Conservation (phyloP, 148 eudicot species). For the Mesembryanthemum crystallinum region DNA sequence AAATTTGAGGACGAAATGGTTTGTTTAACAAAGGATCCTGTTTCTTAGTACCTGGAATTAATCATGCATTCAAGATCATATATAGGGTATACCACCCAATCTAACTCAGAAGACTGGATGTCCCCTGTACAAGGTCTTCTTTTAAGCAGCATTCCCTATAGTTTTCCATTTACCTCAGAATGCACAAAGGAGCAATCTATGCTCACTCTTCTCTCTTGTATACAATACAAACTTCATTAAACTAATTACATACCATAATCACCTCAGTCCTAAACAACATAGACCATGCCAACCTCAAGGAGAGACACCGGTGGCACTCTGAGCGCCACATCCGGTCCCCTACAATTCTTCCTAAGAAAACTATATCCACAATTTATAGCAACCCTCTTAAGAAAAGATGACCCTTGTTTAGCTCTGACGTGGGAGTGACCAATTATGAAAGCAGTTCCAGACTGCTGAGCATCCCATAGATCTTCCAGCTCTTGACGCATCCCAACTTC, state of each 20-base stretch:
- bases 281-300: slow-evolving; percentile 94
- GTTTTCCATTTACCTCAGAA: background rate
- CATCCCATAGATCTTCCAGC: slow-evolving; percentile 58
- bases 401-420: slow-evolving; percentile 80
- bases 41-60: too few species aligned
- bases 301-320: slow-evolving; percentile 81
- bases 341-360: slow-evolving; percentile 76
- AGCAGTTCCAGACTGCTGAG: slow-evolving; percentile 78
- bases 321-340: slow-evolving; percentile 78
- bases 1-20: too few species aligned
- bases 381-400: slow-evolving; percentile 61
- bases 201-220: background rate
- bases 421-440: slow-evolving; percentile 86
- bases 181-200: background rate
- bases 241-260: background rate
- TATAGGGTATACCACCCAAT: background rate
- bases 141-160: background rate
- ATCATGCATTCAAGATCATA: background rate
- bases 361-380: slow-evolving; percentile 78
- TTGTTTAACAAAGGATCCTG: too few species aligned
- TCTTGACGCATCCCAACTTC: slow-evolving; percentile 47
- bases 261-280: slow-evolving; percentile 46
- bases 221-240: slow-evolving; percentile 10
- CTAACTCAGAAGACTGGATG: slow-evolving; percentile 1
- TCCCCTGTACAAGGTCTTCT: background rate